Conservation (phyloP, 257 asterid genomes). For the Perilla frutescens region DNA sequence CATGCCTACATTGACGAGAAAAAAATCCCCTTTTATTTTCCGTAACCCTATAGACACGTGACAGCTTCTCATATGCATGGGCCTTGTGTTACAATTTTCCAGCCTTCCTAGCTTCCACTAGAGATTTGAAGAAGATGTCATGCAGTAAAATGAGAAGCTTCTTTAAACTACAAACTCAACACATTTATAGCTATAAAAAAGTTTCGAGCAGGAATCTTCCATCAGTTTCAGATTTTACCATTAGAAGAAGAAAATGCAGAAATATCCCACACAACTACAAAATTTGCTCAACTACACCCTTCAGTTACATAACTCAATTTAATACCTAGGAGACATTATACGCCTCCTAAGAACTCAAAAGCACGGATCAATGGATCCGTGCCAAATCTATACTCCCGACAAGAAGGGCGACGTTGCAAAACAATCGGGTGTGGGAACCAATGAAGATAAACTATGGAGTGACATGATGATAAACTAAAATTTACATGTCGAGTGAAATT, state of each 20-base stretch:
- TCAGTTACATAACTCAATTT: conserved; percentile 34
- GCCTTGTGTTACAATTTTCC: too few species aligned
- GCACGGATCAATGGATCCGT: conserved; percentile 26
- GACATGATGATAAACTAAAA: conserved; percentile 25
- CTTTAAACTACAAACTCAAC: too few species aligned
- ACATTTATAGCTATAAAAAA: too few species aligned
- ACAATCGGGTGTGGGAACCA: conserved; percentile 26
- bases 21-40: too few species aligned
- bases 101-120: too few species aligned
- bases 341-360: conserved; percentile 28
- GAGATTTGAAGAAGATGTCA: too few species aligned
- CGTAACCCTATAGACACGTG: too few species aligned
- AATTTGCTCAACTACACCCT: conserved; percentile 47
- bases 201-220: background rate
- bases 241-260: conserved; percentile 6
- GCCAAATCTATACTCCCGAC: conserved; percentile 35
- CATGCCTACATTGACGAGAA: too few species aligned
- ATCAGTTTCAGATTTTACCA: background rate
- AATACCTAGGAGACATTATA: background rate
- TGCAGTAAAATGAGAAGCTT: too few species aligned
- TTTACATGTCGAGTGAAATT: conserved; percentile 31
- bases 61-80: too few species aligned
- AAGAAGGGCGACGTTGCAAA: conserved; percentile 38
- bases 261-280: conserved; percentile 41
- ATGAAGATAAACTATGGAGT: conserved; percentile 14